Conservation (phyloP, 768 basidiomycete genomes). For the Leccinum rimulosum region DNA sequence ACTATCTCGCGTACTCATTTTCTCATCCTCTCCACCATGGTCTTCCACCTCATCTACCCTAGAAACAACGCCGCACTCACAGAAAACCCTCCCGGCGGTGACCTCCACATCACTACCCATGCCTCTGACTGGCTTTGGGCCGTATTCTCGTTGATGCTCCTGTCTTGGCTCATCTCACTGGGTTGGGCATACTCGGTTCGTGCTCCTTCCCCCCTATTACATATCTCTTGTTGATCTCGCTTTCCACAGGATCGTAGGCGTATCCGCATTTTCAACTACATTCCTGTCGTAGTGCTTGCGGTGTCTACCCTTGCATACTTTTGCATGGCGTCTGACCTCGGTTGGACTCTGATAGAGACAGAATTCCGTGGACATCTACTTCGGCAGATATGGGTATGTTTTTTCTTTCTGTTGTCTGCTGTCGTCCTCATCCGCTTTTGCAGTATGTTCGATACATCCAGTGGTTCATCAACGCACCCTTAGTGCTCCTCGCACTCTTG, state of each 20-base stretch:
- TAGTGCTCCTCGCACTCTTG: slow-evolving; percentile 46
- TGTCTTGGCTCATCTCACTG: slow-evolving; percentile 39
- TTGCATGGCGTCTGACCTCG: slow-evolving; percentile 56
- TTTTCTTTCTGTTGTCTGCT: too few relatives aligned
- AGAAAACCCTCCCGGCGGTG: slow-evolving; percentile 36
- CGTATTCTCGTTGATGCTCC: slow-evolving; percentile 48
- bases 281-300: slow-evolving; percentile 45
- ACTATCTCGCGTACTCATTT: rapidly evolving
- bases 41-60: slow-evolving; percentile 2
- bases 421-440: neutral
- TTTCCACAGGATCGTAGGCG: slow-evolving; percentile 34
- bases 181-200: slow-evolving; percentile 35
- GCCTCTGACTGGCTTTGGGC: slow-evolving; percentile 57
- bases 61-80: slow-evolving; percentile 32
- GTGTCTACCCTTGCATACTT: slow-evolving; percentile 48
- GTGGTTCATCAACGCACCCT: slow-evolving; percentile 56
- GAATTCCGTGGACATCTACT: slow-evolving; percentile 32
- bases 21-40: slow-evolving; percentile 20
- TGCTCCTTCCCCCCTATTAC: neutral
- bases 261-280: slow-evolving; percentile 48
- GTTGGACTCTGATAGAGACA: slow-evolving; percentile 42
- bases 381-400: slow-evolving; percentile 44
- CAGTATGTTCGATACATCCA: slow-evolving; percentile 56
- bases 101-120: slow-evolving; percentile 39
- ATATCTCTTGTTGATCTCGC: neutral